These are phyloP conservation scores for Protostelium mycophagum DNA, from an alignment of 78 protist species.

Conservation along the genomic window DNA sequence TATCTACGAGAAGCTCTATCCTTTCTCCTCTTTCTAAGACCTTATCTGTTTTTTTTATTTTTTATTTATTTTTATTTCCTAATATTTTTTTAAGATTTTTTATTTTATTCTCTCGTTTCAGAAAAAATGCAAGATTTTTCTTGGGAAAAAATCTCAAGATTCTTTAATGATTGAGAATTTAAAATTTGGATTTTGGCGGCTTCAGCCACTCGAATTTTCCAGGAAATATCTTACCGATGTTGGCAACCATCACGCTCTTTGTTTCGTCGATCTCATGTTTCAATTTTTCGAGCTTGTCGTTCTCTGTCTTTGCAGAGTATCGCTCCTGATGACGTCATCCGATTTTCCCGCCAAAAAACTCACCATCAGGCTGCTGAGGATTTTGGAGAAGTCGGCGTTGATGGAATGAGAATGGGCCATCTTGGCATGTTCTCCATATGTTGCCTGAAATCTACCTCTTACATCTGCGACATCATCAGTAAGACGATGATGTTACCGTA, in stretches of 20 bases:
- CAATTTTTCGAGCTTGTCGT: constrained; percentile 43
- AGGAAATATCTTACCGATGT: constrained; percentile 49
- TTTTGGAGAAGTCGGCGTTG: neutral
- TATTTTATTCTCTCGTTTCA: no score
- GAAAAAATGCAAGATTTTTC: no score
- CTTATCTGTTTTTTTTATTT: constrained; percentile 29
- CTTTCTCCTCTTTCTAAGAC: constrained; percentile 87
- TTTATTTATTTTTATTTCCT: neutral
- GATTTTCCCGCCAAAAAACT: neutral
- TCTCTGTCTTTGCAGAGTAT: neutral
- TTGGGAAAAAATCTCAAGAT: no score
- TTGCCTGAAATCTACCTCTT: neutral
- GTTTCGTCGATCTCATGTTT: constrained; percentile 76
- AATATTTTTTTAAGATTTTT: no score
- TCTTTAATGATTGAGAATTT: neutral
- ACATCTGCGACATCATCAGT: no score
- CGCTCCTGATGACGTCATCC: neutral
- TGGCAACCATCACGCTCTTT: constrained; percentile 72
- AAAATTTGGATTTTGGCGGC: no score
- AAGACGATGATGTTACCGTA: no score
- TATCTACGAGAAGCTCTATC: constrained; percentile 87
- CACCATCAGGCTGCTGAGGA: neutral
- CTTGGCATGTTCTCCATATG: constrained; percentile 1
- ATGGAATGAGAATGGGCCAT: neutral
- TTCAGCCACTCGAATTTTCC: no score